Base-by-base conservation (phyloP, 257 asterid species). In the Nicotiana undulata region DNA sequence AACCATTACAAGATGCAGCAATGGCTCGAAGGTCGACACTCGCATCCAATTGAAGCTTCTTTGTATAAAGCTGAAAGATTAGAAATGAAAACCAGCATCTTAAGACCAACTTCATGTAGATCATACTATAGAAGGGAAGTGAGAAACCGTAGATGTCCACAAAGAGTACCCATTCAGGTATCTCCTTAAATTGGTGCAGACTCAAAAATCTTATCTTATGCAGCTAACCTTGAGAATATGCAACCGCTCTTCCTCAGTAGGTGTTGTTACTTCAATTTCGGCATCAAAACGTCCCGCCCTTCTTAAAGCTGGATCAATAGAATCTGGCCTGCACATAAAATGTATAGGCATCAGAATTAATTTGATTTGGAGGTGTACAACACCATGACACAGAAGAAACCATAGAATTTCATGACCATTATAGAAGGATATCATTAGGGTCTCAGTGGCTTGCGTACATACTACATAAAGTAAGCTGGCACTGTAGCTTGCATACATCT, bases 211-310 rank as follows among this genome's bases (percentile, higher is more conserved):
- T 7, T 11, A 64, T 49, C 65, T 24, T 29, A 64, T 24, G 37
- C 53, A 79, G 64, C 68, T 31, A 79, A 91, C 99, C 97, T 91
- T 86, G 37, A 95, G 91, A 86, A 95, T 92, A 83, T 89, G 94
- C 67, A 90, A 82, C 77, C 99, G 97, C 63, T 95, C 97, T 44
- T 81, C 87, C 87, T 92, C 97, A 81, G 85, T 93, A 66, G 99
- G 99, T 3, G 94, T 90, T 72, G 97, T 91, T 82, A 93, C 95
- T 88, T 95, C 99, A 86, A 95, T 86, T 90, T 95, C 99, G 75
- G 89, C 85, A 93, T 95, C 98, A 88, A 95, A 92, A 81, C 98
- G 99, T 76, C 99, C 98, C 2, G 94, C 86, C 80, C 98, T 95
- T 85, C 99, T 91, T 63, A 93, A 91, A 56, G 97, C 97, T 68